Percentiles rank a stretch among this genome's conserved stretches.
phyloP scores from a whole-genome alignment of 805 yeast genomes.

The Lachancea quebecensis region DNA sequence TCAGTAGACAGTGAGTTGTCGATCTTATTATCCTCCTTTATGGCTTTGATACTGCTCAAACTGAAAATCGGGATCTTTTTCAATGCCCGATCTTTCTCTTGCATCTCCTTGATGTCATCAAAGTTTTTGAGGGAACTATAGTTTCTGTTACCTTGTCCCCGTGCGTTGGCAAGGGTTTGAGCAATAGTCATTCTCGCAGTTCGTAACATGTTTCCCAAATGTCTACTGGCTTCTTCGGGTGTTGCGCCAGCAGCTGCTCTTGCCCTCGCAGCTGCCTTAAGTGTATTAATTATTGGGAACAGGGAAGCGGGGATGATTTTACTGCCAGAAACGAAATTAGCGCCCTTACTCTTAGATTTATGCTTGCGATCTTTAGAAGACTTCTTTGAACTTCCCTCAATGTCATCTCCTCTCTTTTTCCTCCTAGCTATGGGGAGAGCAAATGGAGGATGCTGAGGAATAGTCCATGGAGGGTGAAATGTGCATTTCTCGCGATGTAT shows the following conservation, averaged over 20 bases:
- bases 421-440: conserved; percentile 28
- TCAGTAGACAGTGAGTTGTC: neutral
- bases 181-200: conserved; percentile 28
- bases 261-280: conserved; percentile 30
- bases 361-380: neutral
- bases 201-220: conserved; percentile 25
- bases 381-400: conserved; percentile 1
- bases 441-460: conserved; percentile 29
- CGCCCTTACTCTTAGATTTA: neutral
- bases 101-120: conserved; percentile 6
- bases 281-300: conserved; percentile 27
- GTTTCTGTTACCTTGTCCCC: conserved; percentile 10
- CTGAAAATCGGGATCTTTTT: conserved; percentile 23
- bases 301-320: conserved; percentile 23
- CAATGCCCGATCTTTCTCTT: conserved; percentile 2
- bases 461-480: conserved; percentile 32
- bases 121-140: conserved; percentile 12
- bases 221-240: conserved; percentile 27
- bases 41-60: conserved; percentile 14
- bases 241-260: conserved; percentile 31
- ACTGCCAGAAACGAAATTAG: conserved; percentile 6
- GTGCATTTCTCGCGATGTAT: conserved; percentile 25
- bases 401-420: conserved; percentile 13
- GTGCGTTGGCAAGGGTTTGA: conserved; percentile 17
- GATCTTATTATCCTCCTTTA: neutral